phyloP scores from a whole-genome alignment of 441 rosid species.

The Jatropha podagrica region DNA sequence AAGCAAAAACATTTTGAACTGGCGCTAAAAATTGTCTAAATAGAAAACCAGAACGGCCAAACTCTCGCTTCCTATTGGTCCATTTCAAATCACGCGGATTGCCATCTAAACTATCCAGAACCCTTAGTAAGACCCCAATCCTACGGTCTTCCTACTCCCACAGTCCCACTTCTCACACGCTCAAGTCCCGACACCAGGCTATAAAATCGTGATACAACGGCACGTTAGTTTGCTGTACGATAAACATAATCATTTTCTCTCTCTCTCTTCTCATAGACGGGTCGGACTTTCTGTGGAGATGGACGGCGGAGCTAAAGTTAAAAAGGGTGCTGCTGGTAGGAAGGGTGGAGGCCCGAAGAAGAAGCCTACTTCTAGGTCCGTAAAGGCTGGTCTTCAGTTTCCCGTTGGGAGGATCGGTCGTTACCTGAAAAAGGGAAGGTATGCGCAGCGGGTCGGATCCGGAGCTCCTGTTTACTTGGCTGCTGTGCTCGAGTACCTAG shows the following conservation, averaged over 20 bases:
- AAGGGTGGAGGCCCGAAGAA: slow-evolving; percentile 46
- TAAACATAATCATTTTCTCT: not conserved
- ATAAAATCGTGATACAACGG: slow-evolving; percentile 16
- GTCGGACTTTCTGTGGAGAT: slow-evolving; percentile 7
- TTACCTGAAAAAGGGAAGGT: slow-evolving; percentile 19
- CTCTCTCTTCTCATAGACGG: not conserved
- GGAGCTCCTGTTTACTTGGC: slow-evolving; percentile 39
- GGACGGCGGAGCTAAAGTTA: slow-evolving; percentile 34
- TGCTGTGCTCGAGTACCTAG: slow-evolving; percentile 39
- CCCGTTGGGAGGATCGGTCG: slow-evolving; percentile 37
- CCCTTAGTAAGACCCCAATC: slow-evolving; percentile 23
- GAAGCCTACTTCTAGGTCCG: slow-evolving; percentile 39
- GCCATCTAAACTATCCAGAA: not conserved
- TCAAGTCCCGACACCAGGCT: not conserved
- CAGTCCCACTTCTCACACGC: not conserved
- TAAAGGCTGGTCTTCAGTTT: slow-evolving; percentile 41
- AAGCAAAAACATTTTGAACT: not conserved
- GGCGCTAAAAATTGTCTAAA: not conserved
- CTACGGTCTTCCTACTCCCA: slow-evolving; percentile 18
- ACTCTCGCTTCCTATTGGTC: slow-evolving; percentile 27
- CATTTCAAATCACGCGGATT: slow-evolving; percentile 28
- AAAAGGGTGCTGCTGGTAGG: slow-evolving; percentile 47
- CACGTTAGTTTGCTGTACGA: rapidly evolving
- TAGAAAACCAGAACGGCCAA: not conserved
- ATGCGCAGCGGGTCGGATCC: slow-evolving; percentile 7